Conservation (phyloP, 192 early-diverging fungal species). For the Lobosporangium transversale region DNA sequence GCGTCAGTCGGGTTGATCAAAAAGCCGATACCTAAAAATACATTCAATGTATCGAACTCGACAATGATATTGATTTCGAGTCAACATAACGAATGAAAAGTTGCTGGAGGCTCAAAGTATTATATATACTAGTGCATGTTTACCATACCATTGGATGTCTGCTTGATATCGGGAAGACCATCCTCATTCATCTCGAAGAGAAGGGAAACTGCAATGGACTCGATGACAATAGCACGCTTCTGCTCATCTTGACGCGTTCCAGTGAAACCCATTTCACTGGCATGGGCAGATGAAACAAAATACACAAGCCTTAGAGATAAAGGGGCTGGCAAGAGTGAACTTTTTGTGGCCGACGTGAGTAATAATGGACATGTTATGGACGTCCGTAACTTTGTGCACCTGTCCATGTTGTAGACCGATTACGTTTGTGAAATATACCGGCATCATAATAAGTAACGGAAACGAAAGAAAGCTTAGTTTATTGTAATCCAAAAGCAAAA, state of each 20-base stretch:
- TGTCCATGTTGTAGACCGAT: too few species aligned
- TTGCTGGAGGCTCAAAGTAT: not conserved
- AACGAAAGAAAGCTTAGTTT: too few species aligned
- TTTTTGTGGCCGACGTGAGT: constrained; percentile 99
- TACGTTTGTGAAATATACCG: too few species aligned
- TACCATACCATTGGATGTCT: constrained; percentile 79
- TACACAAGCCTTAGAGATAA: constrained; percentile 97
- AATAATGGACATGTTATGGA: constrained; percentile 99
- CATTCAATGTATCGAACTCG: not conserved
- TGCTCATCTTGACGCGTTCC: constrained; percentile 97
- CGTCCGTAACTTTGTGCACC: constrained; percentile 84
- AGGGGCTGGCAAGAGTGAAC: constrained; percentile 92
- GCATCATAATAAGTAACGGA: too few species aligned
- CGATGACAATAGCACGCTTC: constrained; percentile 99
- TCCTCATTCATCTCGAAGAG: constrained; percentile 91
- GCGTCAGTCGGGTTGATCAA: constrained; percentile 99
- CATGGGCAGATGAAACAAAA: constrained; percentile 94
- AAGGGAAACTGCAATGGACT: constrained; percentile 99
- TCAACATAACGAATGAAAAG: not conserved
- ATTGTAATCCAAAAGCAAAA: too few species aligned
- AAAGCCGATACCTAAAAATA: constrained; percentile 77
- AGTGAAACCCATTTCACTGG: constrained; percentile 95
- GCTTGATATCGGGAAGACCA: constrained; percentile 88
- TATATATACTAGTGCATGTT: too few species aligned
- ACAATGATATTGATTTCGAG: not conserved